Evolutionary conservation across 495 filamentous ascomycete genomes (phyloP).

Genomic region (Neurospora cerealis): DNA sequence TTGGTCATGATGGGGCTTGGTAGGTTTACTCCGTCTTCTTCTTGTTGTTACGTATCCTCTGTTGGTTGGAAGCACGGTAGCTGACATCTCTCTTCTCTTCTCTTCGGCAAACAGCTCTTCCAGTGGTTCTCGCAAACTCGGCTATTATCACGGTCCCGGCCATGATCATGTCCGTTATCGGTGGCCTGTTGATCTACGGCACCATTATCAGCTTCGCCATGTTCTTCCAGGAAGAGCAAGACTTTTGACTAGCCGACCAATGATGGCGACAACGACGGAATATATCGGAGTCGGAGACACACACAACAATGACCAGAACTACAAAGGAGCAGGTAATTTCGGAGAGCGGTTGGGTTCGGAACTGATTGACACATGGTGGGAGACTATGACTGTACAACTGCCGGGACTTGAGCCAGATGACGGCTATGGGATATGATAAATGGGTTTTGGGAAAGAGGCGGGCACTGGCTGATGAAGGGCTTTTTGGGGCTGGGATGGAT

Average conservation of each 20-base stretch:
- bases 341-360: not conserved
- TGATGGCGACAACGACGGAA: not conserved
- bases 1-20: conserved; percentile 97
- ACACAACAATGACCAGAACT: not conserved
- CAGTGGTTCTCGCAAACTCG: conserved; percentile 78
- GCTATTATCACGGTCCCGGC: conserved; percentile 69
- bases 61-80: not conserved
- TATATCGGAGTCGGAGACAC: not conserved
- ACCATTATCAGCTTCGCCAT: conserved; percentile 95
- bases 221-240: conserved; percentile 96
- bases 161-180: conserved; percentile 90
- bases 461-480: not conserved
- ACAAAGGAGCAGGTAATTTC: not conserved
- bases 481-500: not conserved
- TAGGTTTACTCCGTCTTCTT: conserved; percentile 37
- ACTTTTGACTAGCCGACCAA: conserved; percentile 40
- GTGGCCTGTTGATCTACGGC: conserved; percentile 89
- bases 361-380: not conserved
- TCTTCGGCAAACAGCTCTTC: conserved; percentile 56
- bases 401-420: not conserved
- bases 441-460: not conserved
- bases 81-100: conserved; percentile 6
- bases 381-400: not conserved
- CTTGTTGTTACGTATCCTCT: not conserved
- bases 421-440: not conserved